Conservation (phyloP, 352 stramenopile genomes). For the Globisporangium barbulae region DNA sequence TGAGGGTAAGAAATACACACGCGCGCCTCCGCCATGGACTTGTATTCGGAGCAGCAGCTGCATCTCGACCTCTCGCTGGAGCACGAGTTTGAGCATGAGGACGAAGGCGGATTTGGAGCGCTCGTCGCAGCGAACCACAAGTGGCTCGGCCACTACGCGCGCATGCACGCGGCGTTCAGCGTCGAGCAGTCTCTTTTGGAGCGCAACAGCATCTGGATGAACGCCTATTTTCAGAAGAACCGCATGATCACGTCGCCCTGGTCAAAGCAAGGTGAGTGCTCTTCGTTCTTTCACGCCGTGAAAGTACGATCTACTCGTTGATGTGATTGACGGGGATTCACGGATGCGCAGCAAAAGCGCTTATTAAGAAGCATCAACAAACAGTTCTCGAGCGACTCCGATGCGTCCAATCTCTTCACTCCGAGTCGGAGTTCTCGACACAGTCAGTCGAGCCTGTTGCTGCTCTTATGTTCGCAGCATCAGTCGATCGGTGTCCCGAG, state of each 20-base stretch:
- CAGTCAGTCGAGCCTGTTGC: conserved; percentile 52
- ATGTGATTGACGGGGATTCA: background rate
- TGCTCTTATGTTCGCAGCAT: conserved; percentile 59
- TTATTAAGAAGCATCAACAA: conserved; percentile 55
- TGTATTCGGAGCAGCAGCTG: conserved; percentile 18
- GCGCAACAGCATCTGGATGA: conserved; percentile 79
- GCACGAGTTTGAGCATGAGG: conserved; percentile 20
- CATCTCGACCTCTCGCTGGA: conserved; percentile 37
- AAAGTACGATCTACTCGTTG: background rate
- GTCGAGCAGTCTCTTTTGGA: conserved; percentile 53
- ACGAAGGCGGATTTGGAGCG: conserved; percentile 35
- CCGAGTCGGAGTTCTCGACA: conserved; percentile 51
- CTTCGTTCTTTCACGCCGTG: background rate
- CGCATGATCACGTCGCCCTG: conserved; percentile 61
- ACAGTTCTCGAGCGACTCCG: conserved; percentile 37
- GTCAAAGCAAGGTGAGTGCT: conserved; percentile 43
- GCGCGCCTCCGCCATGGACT: conserved; percentile 13
- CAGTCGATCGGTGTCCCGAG: conserved; percentile 57
- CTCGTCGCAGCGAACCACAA: conserved; percentile 60
- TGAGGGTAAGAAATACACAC: background rate
- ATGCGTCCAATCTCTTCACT: conserved; percentile 26
- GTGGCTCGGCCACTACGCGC: conserved; percentile 63
- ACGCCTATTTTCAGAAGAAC: conserved; percentile 77
- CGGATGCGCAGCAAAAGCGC: conserved; percentile 33
- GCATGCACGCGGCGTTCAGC: conserved; percentile 49